Conservation (phyloP, 2,329 filamentous ascomycete genomes). For the Tricladium varicosporioides region DNA sequence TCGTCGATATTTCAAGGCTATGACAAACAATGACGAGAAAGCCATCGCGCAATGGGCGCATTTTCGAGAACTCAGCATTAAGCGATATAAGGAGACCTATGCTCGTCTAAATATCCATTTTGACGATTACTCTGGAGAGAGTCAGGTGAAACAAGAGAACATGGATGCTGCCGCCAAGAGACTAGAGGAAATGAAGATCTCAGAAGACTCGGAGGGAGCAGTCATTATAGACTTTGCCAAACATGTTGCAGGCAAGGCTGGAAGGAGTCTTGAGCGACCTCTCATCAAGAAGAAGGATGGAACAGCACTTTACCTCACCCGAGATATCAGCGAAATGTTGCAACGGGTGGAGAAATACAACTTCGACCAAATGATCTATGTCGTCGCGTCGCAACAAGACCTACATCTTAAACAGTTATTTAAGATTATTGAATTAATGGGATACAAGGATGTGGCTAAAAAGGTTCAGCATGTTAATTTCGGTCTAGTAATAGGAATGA, state of each 20-base stretch:
- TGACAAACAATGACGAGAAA: constrained; percentile 64
- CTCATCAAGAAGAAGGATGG: constrained; percentile 73
- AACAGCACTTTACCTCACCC: constrained; percentile 73
- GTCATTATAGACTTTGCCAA: constrained; percentile 71
- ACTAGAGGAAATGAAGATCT: constrained; percentile 63
- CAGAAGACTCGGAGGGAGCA: constrained; percentile 69
- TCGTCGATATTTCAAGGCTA: constrained; percentile 67
- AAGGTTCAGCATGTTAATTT: constrained; percentile 76
- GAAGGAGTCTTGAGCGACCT: constrained; percentile 68
- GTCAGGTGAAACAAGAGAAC: constrained; percentile 63
- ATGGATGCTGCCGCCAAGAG: constrained; percentile 64
- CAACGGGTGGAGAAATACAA: constrained; percentile 61
- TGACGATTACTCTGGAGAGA: constrained; percentile 72
- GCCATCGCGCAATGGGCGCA: constrained; percentile 62
- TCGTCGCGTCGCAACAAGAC: constrained; percentile 70
- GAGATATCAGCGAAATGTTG: constrained; percentile 73
- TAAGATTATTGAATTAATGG: constrained; percentile 73
- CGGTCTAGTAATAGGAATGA: constrained; percentile 69
- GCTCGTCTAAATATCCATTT: constrained; percentile 69
- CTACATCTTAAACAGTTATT: constrained; percentile 72
- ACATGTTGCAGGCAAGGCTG: constrained; percentile 62
- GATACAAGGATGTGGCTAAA: constrained; percentile 62
- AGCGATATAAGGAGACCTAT: constrained; percentile 66
- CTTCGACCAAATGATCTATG: constrained; percentile 80
- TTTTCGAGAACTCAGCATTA: constrained; percentile 66